These are phyloP conservation scores for Tilletia setariae DNA, from an alignment of 1,284 basidiomycete genomes.

Conservation along the genomic window DNA sequence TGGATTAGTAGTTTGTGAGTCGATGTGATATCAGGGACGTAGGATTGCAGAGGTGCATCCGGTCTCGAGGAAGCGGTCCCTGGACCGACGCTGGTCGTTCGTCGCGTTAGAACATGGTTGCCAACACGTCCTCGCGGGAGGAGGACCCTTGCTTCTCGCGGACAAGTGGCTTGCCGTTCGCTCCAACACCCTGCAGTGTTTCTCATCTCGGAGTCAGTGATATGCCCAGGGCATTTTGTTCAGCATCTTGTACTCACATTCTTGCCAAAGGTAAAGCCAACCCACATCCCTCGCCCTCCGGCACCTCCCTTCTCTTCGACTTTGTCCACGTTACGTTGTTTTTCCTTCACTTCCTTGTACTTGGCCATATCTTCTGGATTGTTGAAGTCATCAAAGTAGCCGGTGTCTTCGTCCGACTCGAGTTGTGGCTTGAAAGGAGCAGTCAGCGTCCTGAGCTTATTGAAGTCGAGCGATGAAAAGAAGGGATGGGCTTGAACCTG, in stretches of 20 bases:
- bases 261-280: constrained; percentile 83
- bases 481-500: constrained; percentile 79
- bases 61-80: no score
- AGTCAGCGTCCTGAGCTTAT: constrained; percentile 70
- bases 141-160: background rate
- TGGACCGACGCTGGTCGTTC: background rate
- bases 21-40: no score
- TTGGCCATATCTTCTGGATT: constrained; percentile 93
- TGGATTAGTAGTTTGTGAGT: no score
- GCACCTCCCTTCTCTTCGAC: constrained; percentile 69
- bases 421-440: constrained; percentile 94
- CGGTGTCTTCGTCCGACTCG: constrained; percentile 86
- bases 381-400: constrained; percentile 97
- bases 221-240: no score
- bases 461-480: constrained; percentile 75
- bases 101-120: constrained; percentile 38
- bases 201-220: background rate
- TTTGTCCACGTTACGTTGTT: constrained; percentile 84
- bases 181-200: constrained; percentile 25
- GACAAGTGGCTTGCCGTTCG: constrained; percentile 28
- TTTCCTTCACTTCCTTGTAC: constrained; percentile 85
- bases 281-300: constrained; percentile 65
- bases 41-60: no score
- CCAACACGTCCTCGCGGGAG: constrained; percentile 33
- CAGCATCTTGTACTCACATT: constrained; percentile 37